phyloP scores from a whole-genome alignment of 2,329 filamentous ascomycete species.

The Biscogniauxia mediterranea region DNA sequence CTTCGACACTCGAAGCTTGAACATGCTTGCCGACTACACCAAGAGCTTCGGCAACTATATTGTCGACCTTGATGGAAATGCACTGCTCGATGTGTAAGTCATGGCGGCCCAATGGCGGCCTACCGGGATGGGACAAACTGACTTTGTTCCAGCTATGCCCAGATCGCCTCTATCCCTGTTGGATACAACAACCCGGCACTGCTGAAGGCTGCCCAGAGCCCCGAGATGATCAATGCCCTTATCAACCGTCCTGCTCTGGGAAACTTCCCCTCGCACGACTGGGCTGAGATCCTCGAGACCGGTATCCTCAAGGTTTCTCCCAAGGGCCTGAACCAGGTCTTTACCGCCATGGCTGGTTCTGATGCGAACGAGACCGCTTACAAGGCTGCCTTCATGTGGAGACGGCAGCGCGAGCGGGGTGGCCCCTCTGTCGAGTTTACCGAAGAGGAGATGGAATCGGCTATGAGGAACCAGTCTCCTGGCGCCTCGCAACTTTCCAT shows the following conservation, averaged over 20 bases:
- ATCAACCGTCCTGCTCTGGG: conserved; percentile 88
- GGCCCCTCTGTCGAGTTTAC: conserved; percentile 77
- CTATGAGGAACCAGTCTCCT: conserved; percentile 78
- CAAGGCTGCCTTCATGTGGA: conserved; percentile 95
- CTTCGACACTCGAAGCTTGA: conserved; percentile 82
- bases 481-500: conserved; percentile 79
- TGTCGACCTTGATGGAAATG: conserved; percentile 68
- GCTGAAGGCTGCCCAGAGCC: conserved; percentile 65
- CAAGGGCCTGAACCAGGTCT: conserved; percentile 81
- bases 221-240: conserved; percentile 75
- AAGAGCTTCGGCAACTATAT: conserved; percentile 81
- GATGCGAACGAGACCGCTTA: conserved; percentile 94
- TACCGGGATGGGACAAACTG: conserved; percentile 6
- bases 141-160: conserved; percentile 62
- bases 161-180: conserved; percentile 89
- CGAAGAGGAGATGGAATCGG: conserved; percentile 67
- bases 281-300: conserved; percentile 74
- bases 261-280: conserved; percentile 86
- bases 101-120: not conserved
- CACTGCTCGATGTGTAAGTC: conserved; percentile 68
- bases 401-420: conserved; percentile 76
- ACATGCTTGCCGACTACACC: conserved; percentile 76
- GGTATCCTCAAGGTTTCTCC: conserved; percentile 82
- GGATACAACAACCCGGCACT: conserved; percentile 89
- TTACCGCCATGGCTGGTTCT: conserved; percentile 84